phyloP scores from a whole-genome alignment of 2,329 filamentous ascomycete species.

The Lachnellula hyalina region DNA sequence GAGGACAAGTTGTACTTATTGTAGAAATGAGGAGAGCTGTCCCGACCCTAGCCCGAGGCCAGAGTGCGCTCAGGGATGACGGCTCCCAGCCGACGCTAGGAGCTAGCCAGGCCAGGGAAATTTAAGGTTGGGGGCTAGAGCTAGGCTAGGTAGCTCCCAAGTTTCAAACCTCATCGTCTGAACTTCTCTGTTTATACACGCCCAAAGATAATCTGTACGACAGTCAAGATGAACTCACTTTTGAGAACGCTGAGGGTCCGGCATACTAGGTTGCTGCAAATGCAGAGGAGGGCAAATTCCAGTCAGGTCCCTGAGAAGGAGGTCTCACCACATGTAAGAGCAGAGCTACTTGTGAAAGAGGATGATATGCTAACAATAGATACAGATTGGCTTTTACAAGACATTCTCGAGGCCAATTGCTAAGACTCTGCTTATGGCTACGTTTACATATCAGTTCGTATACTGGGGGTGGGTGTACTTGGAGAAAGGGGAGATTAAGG shows the following conservation, averaged over 20 bases:
- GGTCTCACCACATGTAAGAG: constrained; percentile 15
- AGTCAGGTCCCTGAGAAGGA: constrained; percentile 8
- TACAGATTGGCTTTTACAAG: constrained; percentile 64
- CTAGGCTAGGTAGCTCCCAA: background rate
- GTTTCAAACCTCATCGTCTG: background rate
- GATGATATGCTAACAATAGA: background rate
- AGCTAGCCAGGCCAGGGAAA: background rate
- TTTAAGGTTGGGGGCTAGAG: background rate
- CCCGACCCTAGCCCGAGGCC: background rate
- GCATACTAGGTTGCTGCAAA: background rate
- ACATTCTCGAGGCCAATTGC: constrained; percentile 67
- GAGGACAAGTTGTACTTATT: background rate
- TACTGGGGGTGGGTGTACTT: constrained; percentile 73
- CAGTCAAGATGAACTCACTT: background rate
- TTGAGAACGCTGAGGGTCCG: background rate
- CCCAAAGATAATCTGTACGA: background rate
- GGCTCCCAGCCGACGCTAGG: too few species aligned
- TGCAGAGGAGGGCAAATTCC: background rate
- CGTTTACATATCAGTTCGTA: constrained; percentile 72
- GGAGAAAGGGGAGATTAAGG: constrained; percentile 64
- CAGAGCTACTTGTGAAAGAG: background rate
- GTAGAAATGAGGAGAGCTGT: too few species aligned
- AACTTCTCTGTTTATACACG: background rate
- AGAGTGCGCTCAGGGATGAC: background rate
- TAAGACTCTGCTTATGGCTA: constrained; percentile 68